Conservation (phyloP, 768 basidiomycete genomes). For the Naematelia aurantialba region DNA sequence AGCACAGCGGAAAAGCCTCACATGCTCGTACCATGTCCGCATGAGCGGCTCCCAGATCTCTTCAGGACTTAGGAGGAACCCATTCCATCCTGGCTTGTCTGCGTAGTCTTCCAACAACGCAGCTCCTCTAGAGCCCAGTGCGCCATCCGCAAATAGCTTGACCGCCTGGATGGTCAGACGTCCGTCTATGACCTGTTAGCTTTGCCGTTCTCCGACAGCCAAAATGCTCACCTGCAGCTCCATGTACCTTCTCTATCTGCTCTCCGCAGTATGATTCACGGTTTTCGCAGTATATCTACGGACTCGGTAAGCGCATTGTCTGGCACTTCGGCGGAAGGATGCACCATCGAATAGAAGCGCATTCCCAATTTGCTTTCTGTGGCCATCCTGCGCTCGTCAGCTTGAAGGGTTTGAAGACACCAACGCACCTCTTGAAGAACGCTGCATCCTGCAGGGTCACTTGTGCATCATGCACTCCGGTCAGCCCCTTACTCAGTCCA, state of each 20-base stretch:
- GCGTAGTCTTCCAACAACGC: conserved; percentile 80
- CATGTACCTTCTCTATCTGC: conserved; percentile 59
- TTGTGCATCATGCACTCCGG: conserved; percentile 79
- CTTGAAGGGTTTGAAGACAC: conserved; percentile 3
- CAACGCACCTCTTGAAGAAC: conserved; percentile 63
- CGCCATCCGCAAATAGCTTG: conserved; percentile 62
- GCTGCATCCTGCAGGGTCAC: conserved; percentile 56
- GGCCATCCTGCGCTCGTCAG: conserved; percentile 59
- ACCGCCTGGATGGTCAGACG: conserved; percentile 58
- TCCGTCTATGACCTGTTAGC: conserved; percentile 51
- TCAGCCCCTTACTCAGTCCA: conserved; percentile 74
- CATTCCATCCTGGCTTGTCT: conserved; percentile 65
- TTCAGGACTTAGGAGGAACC: conserved; percentile 64
- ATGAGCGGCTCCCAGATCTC: conserved; percentile 59
- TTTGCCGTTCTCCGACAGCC: background rate
- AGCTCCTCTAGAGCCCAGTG: conserved; percentile 87
- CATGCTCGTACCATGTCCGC: conserved; percentile 58
- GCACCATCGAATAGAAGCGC: conserved; percentile 47
- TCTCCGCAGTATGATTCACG: conserved; percentile 64
- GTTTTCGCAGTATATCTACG: conserved; percentile 43
- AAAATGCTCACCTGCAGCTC: conserved; percentile 23
- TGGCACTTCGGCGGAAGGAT: background rate
- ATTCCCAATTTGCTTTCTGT: conserved; percentile 66
- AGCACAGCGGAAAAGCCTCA: conserved; percentile 4
- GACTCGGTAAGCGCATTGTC: conserved; percentile 7